Base-by-base conservation (phyloP, 2,329 filamentous ascomycete species). In the Pseudogymnoascus pannorum region DNA sequence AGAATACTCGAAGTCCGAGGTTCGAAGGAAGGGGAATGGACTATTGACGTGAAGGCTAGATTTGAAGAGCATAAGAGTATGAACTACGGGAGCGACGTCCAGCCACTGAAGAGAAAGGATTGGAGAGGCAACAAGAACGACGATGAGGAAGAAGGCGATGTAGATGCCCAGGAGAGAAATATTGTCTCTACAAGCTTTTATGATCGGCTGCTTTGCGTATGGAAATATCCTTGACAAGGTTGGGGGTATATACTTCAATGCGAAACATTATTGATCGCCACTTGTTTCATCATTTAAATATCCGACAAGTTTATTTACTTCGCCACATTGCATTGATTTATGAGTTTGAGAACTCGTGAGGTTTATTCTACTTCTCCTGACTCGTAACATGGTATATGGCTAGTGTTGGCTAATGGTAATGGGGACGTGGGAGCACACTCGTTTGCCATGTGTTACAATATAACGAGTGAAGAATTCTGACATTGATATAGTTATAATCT, bases 21-120 rank as follows among this genome's bases (percentile, higher is more conserved):
- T 24, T 63, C 67, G 26, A 70, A 72, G 1, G 68, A 74, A 1
- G 71, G 73, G 64, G 63, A 75, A 61, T 91, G 87, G 82, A 70
- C 69, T 1, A 86, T 94, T 62, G 76, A 81, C 44, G 78, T 93
- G 1, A 66, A 92, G 54, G 86, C 82, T 0, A 82, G 80, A 59
- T 96, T 96, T 69, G 88, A 91, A 67, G 89, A 93, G 71, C 92
- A 97, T 72, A 79, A 89, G 75, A 96, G 91, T 72, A 96, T 97
- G 91, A 96, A 96, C 69, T 97, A 97, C 72, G 92, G 88, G 5
- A 90, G 88, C 68, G 92, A 92, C 73, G 82, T 85, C 62, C 79
- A 82, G 66, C 79, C 79, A 1, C 69, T 66, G 4, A 64, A 66
- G 68, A 68, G 16, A 18, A 14, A 35, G n/a, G 6, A 42, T 20